Evolutionary conservation across 78 protist genomes (phyloP).

Genomic region (Cyanophora paradoxa): DNA sequence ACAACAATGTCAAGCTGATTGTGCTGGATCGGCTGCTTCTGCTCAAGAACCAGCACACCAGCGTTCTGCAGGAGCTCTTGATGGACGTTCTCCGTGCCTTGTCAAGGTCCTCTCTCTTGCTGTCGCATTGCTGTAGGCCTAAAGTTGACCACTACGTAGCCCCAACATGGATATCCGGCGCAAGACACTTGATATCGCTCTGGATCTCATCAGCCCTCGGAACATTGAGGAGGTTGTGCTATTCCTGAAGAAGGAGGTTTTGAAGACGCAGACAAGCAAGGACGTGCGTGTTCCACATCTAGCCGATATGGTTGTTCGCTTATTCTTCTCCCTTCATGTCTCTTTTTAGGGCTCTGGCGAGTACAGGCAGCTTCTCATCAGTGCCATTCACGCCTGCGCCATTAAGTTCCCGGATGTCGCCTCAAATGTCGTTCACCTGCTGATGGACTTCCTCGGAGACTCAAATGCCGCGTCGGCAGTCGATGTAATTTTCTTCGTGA

Average conservation of each 20-base stretch:
- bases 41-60: slow-evolving; percentile 49
- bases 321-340: not conserved
- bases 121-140: not conserved
- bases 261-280: slow-evolving; percentile 44
- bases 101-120: slow-evolving; percentile 8
- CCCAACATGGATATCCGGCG: slow-evolving; percentile 81
- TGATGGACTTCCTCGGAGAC: slow-evolving; percentile 30
- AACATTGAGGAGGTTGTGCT: slow-evolving; percentile 30
- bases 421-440: slow-evolving; percentile 67
- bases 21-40: slow-evolving; percentile 51
- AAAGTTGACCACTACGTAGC: not conserved
- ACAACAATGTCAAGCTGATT: slow-evolving; percentile 89
- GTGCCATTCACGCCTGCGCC: slow-evolving; percentile 76
- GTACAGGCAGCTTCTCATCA: slow-evolving; percentile 76
- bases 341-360: slow-evolving; percentile 9
- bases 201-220: slow-evolving; percentile 8
- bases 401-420: slow-evolving; percentile 83
- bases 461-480: slow-evolving; percentile 15
- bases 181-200: slow-evolving; percentile 30
- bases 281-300: too few species aligned
- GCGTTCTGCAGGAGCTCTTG: slow-evolving; percentile 65
- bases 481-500: slow-evolving; percentile 35
- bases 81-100: slow-evolving; percentile 90
- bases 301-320: not conserved
- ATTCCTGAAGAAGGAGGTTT: slow-evolving; percentile 81